phyloP scores from a whole-genome alignment of 108 stramenopile genomes.

The Aurantiochytrium sp. region DNA sequence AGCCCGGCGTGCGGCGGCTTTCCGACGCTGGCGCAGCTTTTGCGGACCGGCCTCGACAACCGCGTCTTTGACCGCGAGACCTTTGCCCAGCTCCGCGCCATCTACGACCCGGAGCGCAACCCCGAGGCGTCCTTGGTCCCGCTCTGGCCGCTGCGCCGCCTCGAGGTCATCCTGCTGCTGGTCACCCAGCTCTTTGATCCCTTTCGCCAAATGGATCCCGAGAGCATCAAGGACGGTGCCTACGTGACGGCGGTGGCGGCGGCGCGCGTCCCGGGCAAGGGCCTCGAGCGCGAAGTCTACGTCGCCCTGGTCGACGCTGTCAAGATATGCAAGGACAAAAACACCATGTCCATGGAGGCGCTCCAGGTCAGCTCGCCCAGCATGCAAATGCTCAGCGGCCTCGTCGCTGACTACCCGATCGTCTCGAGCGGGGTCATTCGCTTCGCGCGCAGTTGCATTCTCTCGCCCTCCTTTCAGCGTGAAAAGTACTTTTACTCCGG shows the following conservation, averaged over 20 bases:
- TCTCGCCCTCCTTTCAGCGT: neutral
- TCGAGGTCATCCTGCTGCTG: neutral
- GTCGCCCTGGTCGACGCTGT: neutral
- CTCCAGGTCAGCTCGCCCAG: neutral
- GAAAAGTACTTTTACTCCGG: neutral
- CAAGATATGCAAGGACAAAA: neutral
- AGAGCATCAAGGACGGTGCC: neutral
- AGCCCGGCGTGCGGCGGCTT: neutral
- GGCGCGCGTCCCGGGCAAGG: neutral
- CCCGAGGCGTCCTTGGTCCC: neutral
- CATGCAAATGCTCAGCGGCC: neutral
- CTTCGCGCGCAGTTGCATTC: neutral
- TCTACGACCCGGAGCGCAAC: neutral
- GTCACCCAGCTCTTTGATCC: neutral
- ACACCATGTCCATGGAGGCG: neutral
- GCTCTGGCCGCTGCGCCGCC: conserved; percentile 5
- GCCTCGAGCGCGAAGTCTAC: conserved; percentile 1
- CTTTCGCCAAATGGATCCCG: neutral
- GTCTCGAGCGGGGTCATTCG: neutral
- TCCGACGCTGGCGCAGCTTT: neutral
- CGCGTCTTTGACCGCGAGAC: neutral
- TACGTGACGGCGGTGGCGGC: neutral
- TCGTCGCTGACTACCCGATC: neutral
- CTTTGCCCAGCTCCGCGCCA: neutral
- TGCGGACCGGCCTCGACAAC: neutral